Conservation (phyloP, 1,284 basidiomycete species). For the Ceratobasidium sp. region DNA sequence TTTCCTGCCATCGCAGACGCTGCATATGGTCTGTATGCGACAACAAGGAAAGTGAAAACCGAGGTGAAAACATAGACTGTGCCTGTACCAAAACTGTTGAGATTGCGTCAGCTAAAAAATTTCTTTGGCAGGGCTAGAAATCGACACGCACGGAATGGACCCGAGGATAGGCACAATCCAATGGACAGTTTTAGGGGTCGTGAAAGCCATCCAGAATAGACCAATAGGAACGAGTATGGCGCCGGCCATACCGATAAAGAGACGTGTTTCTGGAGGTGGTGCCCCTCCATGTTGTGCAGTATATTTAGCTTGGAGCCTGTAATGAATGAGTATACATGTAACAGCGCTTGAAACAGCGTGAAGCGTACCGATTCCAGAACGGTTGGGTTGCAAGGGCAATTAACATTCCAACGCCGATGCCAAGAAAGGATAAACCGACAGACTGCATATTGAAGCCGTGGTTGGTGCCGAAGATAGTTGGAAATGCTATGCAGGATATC, state of each 20-base stretch:
- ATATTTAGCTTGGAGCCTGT: conserved; percentile 34
- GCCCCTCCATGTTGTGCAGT: conserved; percentile 30
- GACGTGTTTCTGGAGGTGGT: conserved; percentile 71
- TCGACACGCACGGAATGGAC: conserved; percentile 59
- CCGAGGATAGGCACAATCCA: conserved; percentile 77
- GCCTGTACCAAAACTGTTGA: conserved; percentile 49
- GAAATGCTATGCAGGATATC: conserved; percentile 70
- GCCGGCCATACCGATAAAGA: conserved; percentile 73
- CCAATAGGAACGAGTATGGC: conserved; percentile 71
- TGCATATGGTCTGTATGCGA: conserved; percentile 77
- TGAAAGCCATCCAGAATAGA: conserved; percentile 77
- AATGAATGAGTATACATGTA: neutral
- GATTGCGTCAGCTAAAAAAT: neutral
- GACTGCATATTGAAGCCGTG: conserved; percentile 68
- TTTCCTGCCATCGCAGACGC: conserved; percentile 81
- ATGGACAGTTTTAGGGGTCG: conserved; percentile 68
- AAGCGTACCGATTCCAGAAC: conserved; percentile 61
- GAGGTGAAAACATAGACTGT: conserved; percentile 67
- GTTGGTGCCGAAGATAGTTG: conserved; percentile 66
- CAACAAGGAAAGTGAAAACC: conserved; percentile 75
- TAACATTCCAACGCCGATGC: conserved; percentile 74
- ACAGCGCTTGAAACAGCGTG: neutral
- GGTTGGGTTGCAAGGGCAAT: conserved; percentile 64
- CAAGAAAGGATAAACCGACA: conserved; percentile 73
- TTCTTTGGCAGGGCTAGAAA: conserved; percentile 44